Percentiles rank a stretch among this genome's conserved stretches.
phyloP scores from a whole-genome alignment of 1,284 basidiomycete genomes.

The Cystobasidium pallidum region DNA sequence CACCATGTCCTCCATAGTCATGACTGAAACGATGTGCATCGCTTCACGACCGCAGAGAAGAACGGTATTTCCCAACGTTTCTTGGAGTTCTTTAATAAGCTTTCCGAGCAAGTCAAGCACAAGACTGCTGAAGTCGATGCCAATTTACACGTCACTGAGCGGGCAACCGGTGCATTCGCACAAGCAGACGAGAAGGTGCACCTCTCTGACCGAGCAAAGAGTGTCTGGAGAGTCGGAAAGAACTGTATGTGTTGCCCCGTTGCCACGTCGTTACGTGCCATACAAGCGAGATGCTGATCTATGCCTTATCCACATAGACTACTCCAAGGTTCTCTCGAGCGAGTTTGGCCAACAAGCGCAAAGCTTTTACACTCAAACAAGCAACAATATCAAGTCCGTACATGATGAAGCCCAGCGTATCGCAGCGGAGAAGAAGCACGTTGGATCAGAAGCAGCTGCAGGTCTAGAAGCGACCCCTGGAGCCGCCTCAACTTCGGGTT shows the following conservation, averaged over 20 bases:
- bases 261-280: neutral
- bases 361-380: slow-evolving; percentile 74
- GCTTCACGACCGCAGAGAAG: slow-evolving; percentile 61
- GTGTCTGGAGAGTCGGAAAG: slow-evolving; percentile 66
- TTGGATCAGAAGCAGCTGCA: slow-evolving; percentile 46
- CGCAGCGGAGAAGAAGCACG: slow-evolving; percentile 64
- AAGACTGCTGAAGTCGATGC: slow-evolving; percentile 75
- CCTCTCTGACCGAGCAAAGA: slow-evolving; percentile 67
- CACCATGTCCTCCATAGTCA: too few relatives aligned
- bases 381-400: slow-evolving; percentile 79
- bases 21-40: neutral
- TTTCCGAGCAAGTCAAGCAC: slow-evolving; percentile 69
- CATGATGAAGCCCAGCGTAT: slow-evolving; percentile 85
- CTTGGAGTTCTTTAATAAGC: slow-evolving; percentile 70
- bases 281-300: slow-evolving; percentile 41
- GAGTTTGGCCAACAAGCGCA: slow-evolving; percentile 47
- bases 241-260: slow-evolving; percentile 58
- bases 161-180: slow-evolving; percentile 63
- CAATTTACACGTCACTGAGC: slow-evolving; percentile 71
- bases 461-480: slow-evolving; percentile 5
- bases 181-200: slow-evolving; percentile 77
- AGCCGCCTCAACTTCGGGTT: neutral
- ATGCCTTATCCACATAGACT: slow-evolving; percentile 22
- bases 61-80: slow-evolving; percentile 85
- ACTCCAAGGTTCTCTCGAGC: slow-evolving; percentile 32